Conservation (phyloP, 805 yeast genomes). For the Candida dajiaensis region DNA sequence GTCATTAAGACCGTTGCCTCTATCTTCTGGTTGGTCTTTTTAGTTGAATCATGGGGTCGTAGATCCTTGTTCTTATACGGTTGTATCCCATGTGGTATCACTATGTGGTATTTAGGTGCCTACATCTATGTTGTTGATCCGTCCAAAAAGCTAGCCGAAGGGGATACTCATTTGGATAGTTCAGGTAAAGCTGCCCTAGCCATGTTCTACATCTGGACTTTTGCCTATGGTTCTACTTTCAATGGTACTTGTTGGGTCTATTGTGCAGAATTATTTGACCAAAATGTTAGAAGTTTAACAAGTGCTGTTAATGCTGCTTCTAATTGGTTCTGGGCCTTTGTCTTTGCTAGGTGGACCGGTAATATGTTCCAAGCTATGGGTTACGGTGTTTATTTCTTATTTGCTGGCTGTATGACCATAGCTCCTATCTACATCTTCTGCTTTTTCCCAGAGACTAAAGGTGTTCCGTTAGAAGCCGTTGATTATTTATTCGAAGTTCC, state of each 20-base stretch:
- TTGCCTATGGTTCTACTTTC: slow-evolving; percentile 12
- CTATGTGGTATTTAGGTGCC: slow-evolving; percentile 16
- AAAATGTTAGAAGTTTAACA: slow-evolving; percentile 8
- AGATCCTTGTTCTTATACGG: slow-evolving; percentile 8
- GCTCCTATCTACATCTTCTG: slow-evolving; percentile 25
- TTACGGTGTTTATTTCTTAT: slow-evolving; percentile 20
- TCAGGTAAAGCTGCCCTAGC: slow-evolving; percentile 13
- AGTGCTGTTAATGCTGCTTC: slow-evolving; percentile 10
- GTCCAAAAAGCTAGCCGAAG: not conserved
- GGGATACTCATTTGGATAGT: slow-evolving; percentile 11
- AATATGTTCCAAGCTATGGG: slow-evolving; percentile 13
- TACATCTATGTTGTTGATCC: slow-evolving; percentile 11
- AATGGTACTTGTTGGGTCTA: slow-evolving; percentile 19
- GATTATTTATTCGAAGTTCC: slow-evolving; percentile 24
- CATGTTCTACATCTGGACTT: slow-evolving; percentile 16
- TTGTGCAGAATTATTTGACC: slow-evolving; percentile 14
- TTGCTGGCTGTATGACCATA: slow-evolving; percentile 13
- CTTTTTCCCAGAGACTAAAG: slow-evolving; percentile 40
- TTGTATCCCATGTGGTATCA: slow-evolving; percentile 9
- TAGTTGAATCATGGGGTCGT: slow-evolving; percentile 15
- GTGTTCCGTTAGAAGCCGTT: slow-evolving; percentile 39
- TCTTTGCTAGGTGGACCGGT: slow-evolving; percentile 14
- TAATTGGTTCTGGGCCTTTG: slow-evolving; percentile 17
- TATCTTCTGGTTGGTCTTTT: slow-evolving; percentile 9
- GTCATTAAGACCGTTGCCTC: slow-evolving; percentile 37